A percentile compares a stretch with the other conserved stretches of the same genome.
Conservation (phyloP, 2,329 filamentous ascomycete species). For the Aschersonia sp. region DNA sequence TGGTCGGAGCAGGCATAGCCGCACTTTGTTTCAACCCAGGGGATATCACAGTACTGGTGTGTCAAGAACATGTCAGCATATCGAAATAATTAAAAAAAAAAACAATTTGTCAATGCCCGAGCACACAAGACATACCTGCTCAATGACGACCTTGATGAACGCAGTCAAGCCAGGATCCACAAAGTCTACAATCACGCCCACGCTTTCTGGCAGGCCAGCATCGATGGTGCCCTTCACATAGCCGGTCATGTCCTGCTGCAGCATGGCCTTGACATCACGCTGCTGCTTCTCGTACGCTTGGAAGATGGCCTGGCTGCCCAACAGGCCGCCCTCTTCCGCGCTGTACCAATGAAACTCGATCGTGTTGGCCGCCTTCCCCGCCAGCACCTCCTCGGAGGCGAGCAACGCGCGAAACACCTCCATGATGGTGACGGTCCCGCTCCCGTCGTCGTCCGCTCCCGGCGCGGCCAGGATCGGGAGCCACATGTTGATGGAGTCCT, state of each 20-base stretch:
- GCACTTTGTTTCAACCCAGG: slow-evolving; percentile 76
- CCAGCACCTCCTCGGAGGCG: slow-evolving; percentile 51
- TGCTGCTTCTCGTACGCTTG: slow-evolving; percentile 57
- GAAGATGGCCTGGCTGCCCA: slow-evolving; percentile 86
- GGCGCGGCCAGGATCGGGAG: slow-evolving; percentile 73
- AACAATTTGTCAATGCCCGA: neutral
- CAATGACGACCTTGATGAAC: slow-evolving; percentile 84
- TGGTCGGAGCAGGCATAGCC: slow-evolving; percentile 75
- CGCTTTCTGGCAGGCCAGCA: slow-evolving; percentile 66
- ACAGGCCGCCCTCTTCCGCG: slow-evolving; percentile 74
- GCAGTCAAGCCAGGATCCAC: slow-evolving; percentile 70
- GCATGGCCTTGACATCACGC: slow-evolving; percentile 81
- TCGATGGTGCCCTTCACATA: slow-evolving; percentile 73
- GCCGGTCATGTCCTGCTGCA: slow-evolving; percentile 97
- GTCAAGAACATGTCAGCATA: neutral
- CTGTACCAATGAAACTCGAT: slow-evolving; percentile 97
- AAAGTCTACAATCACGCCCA: slow-evolving; percentile 86
- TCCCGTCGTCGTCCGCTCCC: slow-evolving; percentile 91
- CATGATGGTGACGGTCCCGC: slow-evolving; percentile 84
- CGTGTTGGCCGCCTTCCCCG: slow-evolving; percentile 65
- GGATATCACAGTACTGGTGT: slow-evolving; percentile 70
- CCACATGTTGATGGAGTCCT: slow-evolving; percentile 91
- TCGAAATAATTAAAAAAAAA: neutral
- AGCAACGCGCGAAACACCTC: slow-evolving; percentile 78
- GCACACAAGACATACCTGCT: slow-evolving; percentile 21